These are phyloP conservation scores for Calonectria hawksworthii DNA, from an alignment of 2,329 filamentous ascomycete genomes.

Conservation along the genomic window DNA sequence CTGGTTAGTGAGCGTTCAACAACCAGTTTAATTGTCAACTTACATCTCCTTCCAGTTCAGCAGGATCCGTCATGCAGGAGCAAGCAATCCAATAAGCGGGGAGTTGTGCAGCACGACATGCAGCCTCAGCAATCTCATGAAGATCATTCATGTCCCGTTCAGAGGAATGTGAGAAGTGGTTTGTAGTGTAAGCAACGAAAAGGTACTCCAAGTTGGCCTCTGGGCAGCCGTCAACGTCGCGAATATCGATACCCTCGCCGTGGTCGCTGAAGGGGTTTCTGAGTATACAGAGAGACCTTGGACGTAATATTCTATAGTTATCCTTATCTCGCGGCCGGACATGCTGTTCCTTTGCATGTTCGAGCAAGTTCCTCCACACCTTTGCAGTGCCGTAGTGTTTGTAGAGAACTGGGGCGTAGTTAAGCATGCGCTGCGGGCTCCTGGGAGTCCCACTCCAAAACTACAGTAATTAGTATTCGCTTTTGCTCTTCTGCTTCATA, in stretches of 20 bases:
- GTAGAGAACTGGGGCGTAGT: conserved; percentile 44
- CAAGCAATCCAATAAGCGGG: conserved; percentile 46
- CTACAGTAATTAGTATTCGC: conserved; percentile 15
- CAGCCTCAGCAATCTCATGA: conserved; percentile 45
- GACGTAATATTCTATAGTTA: conserved; percentile 40
- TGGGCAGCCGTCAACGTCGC: conserved; percentile 40
- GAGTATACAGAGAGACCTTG: conserved; percentile 45
- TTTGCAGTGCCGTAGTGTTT: conserved; percentile 42
- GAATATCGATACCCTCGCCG: conserved; percentile 42
- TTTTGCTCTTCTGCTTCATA: fast-evolving
- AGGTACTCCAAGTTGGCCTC: conserved; percentile 40
- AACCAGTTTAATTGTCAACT: not conserved
- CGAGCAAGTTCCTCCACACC: conserved; percentile 46
- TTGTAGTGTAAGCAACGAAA: conserved; percentile 45
- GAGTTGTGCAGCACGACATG: conserved; percentile 42
- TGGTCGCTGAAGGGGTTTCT: conserved; percentile 40
- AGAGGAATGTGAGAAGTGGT: conserved; percentile 42
- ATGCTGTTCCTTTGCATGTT: conserved; percentile 41
- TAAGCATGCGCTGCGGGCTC: conserved; percentile 28
- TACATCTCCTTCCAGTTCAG: conserved; percentile 43
- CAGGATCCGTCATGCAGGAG: conserved; percentile 44
- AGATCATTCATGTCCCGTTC: conserved; percentile 43
- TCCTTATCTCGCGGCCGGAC: conserved; percentile 41
- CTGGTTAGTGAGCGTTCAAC: conserved; percentile 7
- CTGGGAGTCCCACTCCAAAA: conserved; percentile 43